A percentile compares a stretch with the other conserved stretches of the same genome.
These are phyloP conservation scores for Narthecium ossifragum DNA, from an alignment of 106 monocot genomes.

Conservation along the genomic window DNA sequence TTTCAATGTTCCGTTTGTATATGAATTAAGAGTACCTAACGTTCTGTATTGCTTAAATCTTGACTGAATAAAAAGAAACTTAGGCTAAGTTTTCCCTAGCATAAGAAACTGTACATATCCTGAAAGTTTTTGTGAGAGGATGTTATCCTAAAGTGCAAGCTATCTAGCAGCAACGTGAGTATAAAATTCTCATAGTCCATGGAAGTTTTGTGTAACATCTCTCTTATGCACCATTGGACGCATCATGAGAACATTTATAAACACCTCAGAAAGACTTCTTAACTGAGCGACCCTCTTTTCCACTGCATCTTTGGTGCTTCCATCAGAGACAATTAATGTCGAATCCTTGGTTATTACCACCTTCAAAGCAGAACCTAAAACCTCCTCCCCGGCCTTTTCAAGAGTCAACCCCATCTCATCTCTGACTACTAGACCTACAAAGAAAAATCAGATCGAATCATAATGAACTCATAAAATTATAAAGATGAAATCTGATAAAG, in stretches of 20 bases:
- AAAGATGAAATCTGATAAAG: too few species aligned
- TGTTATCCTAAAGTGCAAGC: too few species aligned
- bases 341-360: slow-evolving; percentile 68
- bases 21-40: too few species aligned
- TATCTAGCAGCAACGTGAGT: too few species aligned
- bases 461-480: neutral
- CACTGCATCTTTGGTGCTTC: slow-evolving; percentile 52
- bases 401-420: slow-evolving; percentile 75
- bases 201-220: too few species aligned
- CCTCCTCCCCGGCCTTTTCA: slow-evolving; percentile 64
- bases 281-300: slow-evolving; percentile 54
- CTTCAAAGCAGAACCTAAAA: slow-evolving; percentile 70
- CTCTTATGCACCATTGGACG: neutral
- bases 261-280: slow-evolving; percentile 54
- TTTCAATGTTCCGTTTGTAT: too few species aligned
- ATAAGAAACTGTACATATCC: too few species aligned
- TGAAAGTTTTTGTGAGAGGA: too few species aligned
- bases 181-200: too few species aligned
- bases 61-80: too few species aligned
- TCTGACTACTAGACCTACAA: slow-evolving; percentile 64
- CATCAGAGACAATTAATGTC: slow-evolving; percentile 86
- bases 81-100: too few species aligned
- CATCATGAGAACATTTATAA: neutral
- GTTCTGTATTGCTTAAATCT: too few species aligned
- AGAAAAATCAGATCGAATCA: neutral